Conservation (phyloP, 768 basidiomycete species). For the Tulasnella sp. region DNA sequence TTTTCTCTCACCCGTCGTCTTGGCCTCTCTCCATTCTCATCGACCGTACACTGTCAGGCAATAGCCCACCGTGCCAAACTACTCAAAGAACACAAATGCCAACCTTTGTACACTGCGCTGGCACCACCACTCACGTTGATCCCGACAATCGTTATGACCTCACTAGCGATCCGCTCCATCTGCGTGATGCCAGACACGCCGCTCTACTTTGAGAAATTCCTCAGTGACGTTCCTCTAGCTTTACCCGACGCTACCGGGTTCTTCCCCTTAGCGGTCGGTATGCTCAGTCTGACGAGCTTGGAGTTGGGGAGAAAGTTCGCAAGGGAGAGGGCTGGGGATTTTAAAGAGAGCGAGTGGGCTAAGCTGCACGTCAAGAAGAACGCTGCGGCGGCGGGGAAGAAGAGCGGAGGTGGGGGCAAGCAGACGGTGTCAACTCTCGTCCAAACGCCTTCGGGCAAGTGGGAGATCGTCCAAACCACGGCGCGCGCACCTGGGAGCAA, state of each 20-base stretch:
- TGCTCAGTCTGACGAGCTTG: background rate
- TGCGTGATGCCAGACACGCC: constrained; percentile 20
- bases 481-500: background rate
- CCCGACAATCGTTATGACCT: constrained; percentile 23
- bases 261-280: constrained; percentile 13
- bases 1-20: background rate
- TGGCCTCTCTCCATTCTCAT: background rate
- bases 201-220: constrained; percentile 9
- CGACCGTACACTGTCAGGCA: background rate
- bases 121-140: constrained; percentile 12
- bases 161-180: constrained; percentile 17
- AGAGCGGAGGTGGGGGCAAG: background rate
- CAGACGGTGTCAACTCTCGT: constrained; percentile 10
- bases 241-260: constrained; percentile 7
- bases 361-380: constrained; percentile 4
- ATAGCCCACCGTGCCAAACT: constrained; percentile 17
- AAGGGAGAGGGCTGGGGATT: constrained; percentile 9
- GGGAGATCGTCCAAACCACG: constrained; percentile 12
- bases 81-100: constrained; percentile 20
- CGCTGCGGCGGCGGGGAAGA: background rate
- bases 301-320: constrained; percentile 16
- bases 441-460: constrained; percentile 6
- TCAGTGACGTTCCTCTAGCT: constrained; percentile 18
- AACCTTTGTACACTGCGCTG: constrained; percentile 9
- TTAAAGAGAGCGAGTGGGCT: constrained; percentile 24